Conservation (phyloP, 164 flowering plant genomes). For the Vitis riparia region DNA sequence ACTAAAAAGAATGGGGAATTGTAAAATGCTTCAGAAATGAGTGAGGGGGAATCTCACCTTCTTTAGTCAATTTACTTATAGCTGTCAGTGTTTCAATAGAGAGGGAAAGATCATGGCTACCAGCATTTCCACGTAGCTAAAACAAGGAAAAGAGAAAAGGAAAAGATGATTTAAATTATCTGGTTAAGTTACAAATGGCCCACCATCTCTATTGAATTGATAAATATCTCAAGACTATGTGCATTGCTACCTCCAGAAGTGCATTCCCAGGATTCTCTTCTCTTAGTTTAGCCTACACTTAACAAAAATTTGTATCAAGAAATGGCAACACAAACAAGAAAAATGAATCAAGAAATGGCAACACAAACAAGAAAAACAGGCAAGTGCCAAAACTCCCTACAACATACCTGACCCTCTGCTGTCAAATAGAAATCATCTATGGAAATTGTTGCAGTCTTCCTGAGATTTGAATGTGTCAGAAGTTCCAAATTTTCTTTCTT, state of each 20-base stretch:
- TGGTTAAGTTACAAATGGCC: background rate
- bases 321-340: background rate
- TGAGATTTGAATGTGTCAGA: constrained; percentile 33
- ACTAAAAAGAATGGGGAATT: background rate
- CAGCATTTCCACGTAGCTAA: constrained; percentile 96
- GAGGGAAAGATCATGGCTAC: constrained; percentile 86
- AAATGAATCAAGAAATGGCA: background rate
- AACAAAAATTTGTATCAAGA: background rate
- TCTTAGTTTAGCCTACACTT: constrained; percentile 68
- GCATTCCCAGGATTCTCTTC: constrained; percentile 76
- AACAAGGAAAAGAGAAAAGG: background rate
- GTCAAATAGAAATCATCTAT: constrained; percentile 97
- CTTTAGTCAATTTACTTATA: constrained; percentile 64
- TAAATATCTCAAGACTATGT: background rate
- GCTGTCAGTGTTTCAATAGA: constrained; percentile 71
- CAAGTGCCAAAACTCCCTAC: background rate
- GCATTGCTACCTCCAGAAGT: constrained; percentile 74
- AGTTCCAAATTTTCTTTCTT: background rate
- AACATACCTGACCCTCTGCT: constrained; percentile 76
- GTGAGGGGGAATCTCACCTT: constrained; percentile 47
- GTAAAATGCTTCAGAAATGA: background rate
- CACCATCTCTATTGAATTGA: background rate
- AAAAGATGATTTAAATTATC: too few species aligned
- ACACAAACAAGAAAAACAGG: background rate
- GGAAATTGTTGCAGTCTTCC: constrained; percentile 86